Base-by-base conservation (phyloP, 2,329 filamentous ascomycete genomes). In the Graphilbum sp. region DNA sequence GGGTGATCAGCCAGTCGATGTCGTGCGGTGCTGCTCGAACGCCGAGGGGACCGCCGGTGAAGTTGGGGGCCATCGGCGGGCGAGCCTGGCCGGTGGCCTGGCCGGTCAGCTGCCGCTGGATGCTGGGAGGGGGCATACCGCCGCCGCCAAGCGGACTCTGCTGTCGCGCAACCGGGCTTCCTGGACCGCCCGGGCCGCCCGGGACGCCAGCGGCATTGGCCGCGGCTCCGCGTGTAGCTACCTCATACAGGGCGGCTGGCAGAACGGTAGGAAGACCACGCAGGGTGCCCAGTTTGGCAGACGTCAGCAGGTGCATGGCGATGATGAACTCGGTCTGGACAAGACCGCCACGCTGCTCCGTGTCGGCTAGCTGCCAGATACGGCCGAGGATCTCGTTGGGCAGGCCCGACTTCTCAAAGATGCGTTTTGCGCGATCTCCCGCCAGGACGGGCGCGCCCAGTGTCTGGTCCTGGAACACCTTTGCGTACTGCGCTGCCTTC, bases 311-410 rank as follows among this genome's bases (percentile, higher is more conserved):
- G 57, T 98, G 90, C 90, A 98, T 98, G 34, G 90, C 90, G 52
- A 98, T 92, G 53, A 94, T 82, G 55, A 98, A 98, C 51, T 96
- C 90, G 13, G 86, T 88, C 49, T 78, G 69, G 41, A 87, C 81
- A 27, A 98, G 67, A 24, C 80, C 76, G 36, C 90, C 90, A 38
- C 87, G 76, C 59, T 94, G 86, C 58, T 95, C 87, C 0, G 85
- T 90, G 55, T 98, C 90, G 18, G 87, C 81, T 43, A 98, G 69
- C 50, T 82, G 86, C 90, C 90, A 98, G 62, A 98, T 95, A 47
- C 81, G 77, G n/a, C 87, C 87, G 24, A 98, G 67, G 11, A 82
- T 71, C 49, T 96, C 86, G 54, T 92, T 95, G 5, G 88, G 81
- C 45, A 98, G 62, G 39, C 81, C 77, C 1, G 88, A 88, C 54